Conservation (phyloP, 345 rosid genomes). For the Cardiospermum halicacabum region DNA sequence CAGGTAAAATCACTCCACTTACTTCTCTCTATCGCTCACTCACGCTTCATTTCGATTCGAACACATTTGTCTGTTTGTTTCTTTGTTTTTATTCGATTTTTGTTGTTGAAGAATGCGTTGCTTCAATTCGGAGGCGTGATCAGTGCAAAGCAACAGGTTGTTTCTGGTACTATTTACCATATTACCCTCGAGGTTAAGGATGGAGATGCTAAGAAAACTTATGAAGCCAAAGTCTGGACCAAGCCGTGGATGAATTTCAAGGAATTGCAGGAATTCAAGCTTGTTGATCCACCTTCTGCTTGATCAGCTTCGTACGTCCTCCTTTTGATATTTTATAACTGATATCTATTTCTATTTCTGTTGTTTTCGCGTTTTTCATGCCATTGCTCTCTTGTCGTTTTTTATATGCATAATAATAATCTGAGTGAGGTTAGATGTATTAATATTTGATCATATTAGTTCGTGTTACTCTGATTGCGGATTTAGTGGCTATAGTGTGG, state of each 20-base stretch:
- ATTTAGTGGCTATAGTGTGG: no score
- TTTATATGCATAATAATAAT: no score
- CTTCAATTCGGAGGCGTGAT: conserved; percentile 58
- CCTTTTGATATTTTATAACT: not conserved
- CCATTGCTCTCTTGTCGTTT: no score
- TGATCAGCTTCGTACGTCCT: conserved; percentile 23
- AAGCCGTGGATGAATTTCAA: conserved; percentile 84
- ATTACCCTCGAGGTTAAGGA: conserved; percentile 71
- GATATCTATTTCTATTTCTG: not conserved
- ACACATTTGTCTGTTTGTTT: not conserved
- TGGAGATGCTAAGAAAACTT: conserved; percentile 54
- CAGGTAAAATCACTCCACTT: conserved; percentile 36
- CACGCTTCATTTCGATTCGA: not conserved
- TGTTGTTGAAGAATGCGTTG: conserved; percentile 40
- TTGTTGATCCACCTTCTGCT: conserved; percentile 35
- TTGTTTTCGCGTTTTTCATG: no score
- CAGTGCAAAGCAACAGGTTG: conserved; percentile 70
- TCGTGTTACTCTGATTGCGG: no score
- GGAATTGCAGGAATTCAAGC: conserved; percentile 71
- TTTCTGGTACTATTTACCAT: conserved; percentile 64
- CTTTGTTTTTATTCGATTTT: not conserved
- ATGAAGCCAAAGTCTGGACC: conserved; percentile 89
- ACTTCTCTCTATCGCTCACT: not conserved
- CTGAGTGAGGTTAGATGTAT: no score
- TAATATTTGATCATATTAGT: no score